Percentiles rank a stretch among this genome's conserved stretches.
Evolutionary conservation across 1,139 yeast genomes (phyloP).

Genomic region (Pichia sorboxylosa): DNA sequence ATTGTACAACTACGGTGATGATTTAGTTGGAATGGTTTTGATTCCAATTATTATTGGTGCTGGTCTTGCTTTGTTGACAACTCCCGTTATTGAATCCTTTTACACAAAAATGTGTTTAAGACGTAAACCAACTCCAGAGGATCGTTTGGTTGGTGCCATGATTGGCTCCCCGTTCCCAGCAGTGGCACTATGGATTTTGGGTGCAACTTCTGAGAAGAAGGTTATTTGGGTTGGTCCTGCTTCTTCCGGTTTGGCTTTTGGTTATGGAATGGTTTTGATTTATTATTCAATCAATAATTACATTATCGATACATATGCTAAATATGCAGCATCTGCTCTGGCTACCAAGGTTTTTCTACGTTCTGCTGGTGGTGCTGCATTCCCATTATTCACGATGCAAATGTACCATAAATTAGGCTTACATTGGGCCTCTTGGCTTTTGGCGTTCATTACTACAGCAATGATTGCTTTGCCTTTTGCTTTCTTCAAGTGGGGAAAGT

Average conservation of each 20-base stretch:
- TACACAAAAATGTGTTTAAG: constrained; percentile 42
- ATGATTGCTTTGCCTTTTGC: constrained; percentile 76
- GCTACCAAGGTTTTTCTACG: constrained; percentile 86
- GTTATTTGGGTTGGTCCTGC: constrained; percentile 94
- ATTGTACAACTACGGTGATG: constrained; percentile 56
- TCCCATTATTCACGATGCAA: constrained; percentile 70
- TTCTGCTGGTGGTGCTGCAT: constrained; percentile 80
- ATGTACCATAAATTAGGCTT: constrained; percentile 67
- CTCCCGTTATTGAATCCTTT: constrained; percentile 56
- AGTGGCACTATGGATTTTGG: constrained; percentile 73
- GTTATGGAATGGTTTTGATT: constrained; percentile 84
- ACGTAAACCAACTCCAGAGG: constrained; percentile 75
- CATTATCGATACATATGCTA: constrained; percentile 77
- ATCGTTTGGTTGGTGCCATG: constrained; percentile 79
- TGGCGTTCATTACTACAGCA: constrained; percentile 74
- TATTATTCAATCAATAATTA: constrained; percentile 82
- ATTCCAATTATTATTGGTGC: constrained; percentile 88
- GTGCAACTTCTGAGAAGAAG: constrained; percentile 73
- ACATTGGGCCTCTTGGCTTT: constrained; percentile 74
- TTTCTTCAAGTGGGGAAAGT: constrained; percentile 60
- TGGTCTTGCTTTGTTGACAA: constrained; percentile 51
- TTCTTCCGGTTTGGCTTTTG: constrained; percentile 78
- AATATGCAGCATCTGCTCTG: constrained; percentile 81
- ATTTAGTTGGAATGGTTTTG: constrained; percentile 68
- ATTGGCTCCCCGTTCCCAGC: constrained; percentile 86